Evolutionary conservation across 768 basidiomycete genomes (phyloP).

Genomic region (Pleurotus sapidus): DNA sequence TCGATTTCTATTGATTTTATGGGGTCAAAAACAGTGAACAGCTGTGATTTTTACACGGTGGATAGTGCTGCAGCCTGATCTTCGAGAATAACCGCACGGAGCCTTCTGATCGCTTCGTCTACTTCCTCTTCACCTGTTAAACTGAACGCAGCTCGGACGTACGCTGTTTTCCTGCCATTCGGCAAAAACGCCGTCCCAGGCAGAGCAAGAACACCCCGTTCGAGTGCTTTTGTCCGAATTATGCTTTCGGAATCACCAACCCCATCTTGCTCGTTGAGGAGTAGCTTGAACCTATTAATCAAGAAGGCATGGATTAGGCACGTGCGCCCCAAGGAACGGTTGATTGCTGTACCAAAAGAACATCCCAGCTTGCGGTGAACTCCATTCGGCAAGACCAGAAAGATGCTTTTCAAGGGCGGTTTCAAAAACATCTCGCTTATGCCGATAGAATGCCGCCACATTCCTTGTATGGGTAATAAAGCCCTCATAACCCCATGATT

Average conservation of each 20-base stretch:
- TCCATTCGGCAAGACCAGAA: slow-evolving; percentile 74
- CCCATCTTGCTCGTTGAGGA: slow-evolving; percentile 37
- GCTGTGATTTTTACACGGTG: neutral
- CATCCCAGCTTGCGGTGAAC: slow-evolving; percentile 75
- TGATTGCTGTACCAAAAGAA: slow-evolving; percentile 72
- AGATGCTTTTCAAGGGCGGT: slow-evolving; percentile 72
- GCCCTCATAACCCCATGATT: slow-evolving; percentile 74
- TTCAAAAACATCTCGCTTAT: slow-evolving; percentile 78
- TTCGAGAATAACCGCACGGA: slow-evolving; percentile 39
- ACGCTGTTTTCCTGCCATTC: slow-evolving; percentile 61
- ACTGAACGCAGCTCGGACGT: slow-evolving; percentile 84
- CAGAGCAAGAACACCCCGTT: slow-evolving; percentile 83
- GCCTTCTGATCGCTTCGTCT: slow-evolving; percentile 66
- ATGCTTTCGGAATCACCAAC: slow-evolving; percentile 66
- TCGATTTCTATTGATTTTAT: neutral
- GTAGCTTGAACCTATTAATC: slow-evolving; percentile 63
- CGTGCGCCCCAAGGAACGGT: neutral
- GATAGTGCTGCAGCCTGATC: slow-evolving; percentile 16
- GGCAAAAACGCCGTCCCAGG: slow-evolving; percentile 86
- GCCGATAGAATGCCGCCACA: slow-evolving; percentile 73
- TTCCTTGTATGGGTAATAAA: slow-evolving; percentile 65
- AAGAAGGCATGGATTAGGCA: neutral
- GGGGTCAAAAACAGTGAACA: neutral
- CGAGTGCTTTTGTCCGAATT: slow-evolving; percentile 72
- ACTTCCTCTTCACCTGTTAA: slow-evolving; percentile 62